phyloP scores from a whole-genome alignment of 1,284 basidiomycete species.

The Ceratobasidium theobromae region DNA sequence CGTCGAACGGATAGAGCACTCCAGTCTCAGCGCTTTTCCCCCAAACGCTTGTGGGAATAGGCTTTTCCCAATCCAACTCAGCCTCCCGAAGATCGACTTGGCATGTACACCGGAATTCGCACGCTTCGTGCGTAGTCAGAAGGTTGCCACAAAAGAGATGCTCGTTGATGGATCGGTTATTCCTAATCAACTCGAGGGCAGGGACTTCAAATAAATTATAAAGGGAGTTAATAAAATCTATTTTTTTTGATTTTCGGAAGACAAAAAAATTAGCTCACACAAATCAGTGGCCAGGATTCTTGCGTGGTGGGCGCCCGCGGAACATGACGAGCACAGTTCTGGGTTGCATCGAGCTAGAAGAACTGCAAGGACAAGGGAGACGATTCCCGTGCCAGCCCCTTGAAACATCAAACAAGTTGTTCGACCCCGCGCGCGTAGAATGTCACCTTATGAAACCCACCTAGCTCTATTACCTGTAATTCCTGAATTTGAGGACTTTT shows the following conservation, averaged over 20 bases:
- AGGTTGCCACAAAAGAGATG: constrained; percentile 26
- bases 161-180: constrained; percentile 63
- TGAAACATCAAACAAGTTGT: not conserved
- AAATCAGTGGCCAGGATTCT: constrained; percentile 71
- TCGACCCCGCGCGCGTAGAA: too few species aligned
- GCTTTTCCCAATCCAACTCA: constrained; percentile 73
- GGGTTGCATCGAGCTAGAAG: constrained; percentile 42
- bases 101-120: constrained; percentile 2
- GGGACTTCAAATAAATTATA: too few species aligned
- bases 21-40: not conserved
- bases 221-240: not conserved
- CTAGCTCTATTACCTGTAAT: constrained; percentile 57
- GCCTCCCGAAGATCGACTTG: constrained; percentile 44
- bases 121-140: not conserved
- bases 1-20: constrained; percentile 28
- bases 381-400: constrained; percentile 83
- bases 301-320: constrained; percentile 35
- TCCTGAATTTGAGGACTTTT: not conserved
- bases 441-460: constrained; percentile 47
- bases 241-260: not conserved
- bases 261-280: constrained; percentile 49
- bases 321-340: not conserved
- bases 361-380: constrained; percentile 65
- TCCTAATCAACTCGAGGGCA: constrained; percentile 72
- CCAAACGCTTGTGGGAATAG: constrained; percentile 18